Conservation (phyloP, 192 early-diverging fungal genomes). For the Dispira parvispora region DNA sequence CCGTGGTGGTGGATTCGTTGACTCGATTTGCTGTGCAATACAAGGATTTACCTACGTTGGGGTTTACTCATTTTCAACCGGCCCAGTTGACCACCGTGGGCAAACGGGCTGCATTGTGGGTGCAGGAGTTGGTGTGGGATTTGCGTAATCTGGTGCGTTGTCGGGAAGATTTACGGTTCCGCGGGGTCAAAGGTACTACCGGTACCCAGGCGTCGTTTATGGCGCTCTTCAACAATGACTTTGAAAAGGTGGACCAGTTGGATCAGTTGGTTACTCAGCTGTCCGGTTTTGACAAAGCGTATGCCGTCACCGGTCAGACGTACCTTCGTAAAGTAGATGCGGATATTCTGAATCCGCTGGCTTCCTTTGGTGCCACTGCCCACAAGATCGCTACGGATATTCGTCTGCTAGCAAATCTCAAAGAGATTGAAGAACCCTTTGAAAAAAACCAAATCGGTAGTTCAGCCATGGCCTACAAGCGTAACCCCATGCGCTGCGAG, state of each 20-base stretch:
- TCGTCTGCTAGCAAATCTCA: constrained; percentile 84
- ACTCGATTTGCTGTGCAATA: constrained; percentile 61
- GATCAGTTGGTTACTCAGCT: constrained; percentile 82
- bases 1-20: constrained; percentile 60
- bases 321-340: constrained; percentile 97
- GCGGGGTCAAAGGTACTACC: constrained; percentile 97
- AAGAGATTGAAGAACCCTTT: constrained; percentile 98
- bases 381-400: constrained; percentile 97
- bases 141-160: constrained; percentile 82
- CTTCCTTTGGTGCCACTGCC: constrained; percentile 87
- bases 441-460: constrained; percentile 98
- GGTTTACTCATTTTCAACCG: constrained; percentile 98
- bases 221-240: constrained; percentile 84
- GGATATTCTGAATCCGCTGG: constrained; percentile 68
- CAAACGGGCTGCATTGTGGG: constrained; percentile 90
- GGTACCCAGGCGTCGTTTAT: constrained; percentile 98
- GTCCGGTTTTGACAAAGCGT: constrained; percentile 65
- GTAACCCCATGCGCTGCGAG: constrained; percentile 98
- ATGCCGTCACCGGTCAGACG: constrained; percentile 92
- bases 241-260: constrained; percentile 82
- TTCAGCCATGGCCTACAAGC: constrained; percentile 99
- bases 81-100: constrained; percentile 97
- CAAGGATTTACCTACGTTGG: constrained; percentile 79
- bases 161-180: constrained; percentile 74
- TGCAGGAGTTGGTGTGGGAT: constrained; percentile 94